Conservation (phyloP, 768 basidiomycete genomes). For the Tricholoma hemisulphureum region DNA sequence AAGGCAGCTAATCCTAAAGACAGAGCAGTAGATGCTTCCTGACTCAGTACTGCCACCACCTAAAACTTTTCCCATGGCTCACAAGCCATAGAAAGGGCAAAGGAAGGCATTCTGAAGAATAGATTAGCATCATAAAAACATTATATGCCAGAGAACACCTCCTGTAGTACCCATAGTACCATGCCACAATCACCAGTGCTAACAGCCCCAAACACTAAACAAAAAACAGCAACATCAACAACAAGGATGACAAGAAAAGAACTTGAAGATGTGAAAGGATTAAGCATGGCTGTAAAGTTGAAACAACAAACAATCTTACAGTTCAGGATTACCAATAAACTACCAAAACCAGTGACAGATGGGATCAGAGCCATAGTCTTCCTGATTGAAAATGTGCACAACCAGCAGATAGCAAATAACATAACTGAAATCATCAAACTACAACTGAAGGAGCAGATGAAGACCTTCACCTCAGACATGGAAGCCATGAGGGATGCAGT, state of each 20-base stretch:
- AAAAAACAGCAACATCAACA: background rate
- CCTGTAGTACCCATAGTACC: background rate
- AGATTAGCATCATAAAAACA: too few species aligned
- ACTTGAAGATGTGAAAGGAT: background rate
- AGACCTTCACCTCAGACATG: background rate
- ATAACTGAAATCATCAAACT: background rate
- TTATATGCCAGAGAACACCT: too few species aligned
- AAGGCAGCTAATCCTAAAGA: too few species aligned
- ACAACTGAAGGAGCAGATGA: background rate
- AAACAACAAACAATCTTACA: background rate
- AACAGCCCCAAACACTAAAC: background rate
- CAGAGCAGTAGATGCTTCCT: too few species aligned
- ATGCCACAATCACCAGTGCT: background rate
- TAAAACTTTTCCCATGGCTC: too few species aligned
- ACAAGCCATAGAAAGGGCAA: too few species aligned
- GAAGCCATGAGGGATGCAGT: background rate
- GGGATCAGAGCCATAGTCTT: background rate
- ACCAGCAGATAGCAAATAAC: background rate
- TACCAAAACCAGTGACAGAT: background rate
- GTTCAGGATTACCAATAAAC: background rate
- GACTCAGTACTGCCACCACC: too few species aligned
- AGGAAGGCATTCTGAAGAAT: too few species aligned
- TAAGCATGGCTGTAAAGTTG: too few species aligned
- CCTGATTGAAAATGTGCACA: background rate
- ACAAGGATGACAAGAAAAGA: background rate